Conservation (phyloP, 2,329 filamentous ascomycete species). For the Boeremia exigua region DNA sequence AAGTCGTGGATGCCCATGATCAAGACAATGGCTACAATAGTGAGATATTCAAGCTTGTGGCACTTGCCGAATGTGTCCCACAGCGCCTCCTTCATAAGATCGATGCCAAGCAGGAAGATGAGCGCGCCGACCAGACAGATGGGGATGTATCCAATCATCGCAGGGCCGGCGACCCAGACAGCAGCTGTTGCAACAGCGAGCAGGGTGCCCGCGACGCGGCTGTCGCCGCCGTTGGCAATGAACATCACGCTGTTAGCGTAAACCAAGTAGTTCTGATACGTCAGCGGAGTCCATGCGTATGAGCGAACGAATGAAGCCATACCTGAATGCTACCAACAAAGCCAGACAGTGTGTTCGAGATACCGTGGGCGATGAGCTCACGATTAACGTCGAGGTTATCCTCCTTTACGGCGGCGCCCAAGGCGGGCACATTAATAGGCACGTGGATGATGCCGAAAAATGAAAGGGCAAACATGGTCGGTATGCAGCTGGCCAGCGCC, state of each 20-base stretch:
- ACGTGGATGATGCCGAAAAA: constrained; percentile 98
- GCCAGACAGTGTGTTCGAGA: constrained; percentile 91
- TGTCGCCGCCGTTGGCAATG: constrained; percentile 89
- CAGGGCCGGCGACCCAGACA: constrained; percentile 84
- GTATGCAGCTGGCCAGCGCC: constrained; percentile 82
- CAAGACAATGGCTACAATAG: constrained; percentile 84
- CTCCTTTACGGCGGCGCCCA: constrained; percentile 88
- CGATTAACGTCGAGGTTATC: constrained; percentile 91
- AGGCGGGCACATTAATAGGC: constrained; percentile 94
- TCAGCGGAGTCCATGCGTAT: constrained; percentile 24
- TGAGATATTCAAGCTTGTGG: constrained; percentile 85
- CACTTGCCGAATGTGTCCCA: constrained; percentile 89
- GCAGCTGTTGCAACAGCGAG: constrained; percentile 80
- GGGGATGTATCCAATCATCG: constrained; percentile 90
- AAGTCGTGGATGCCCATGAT: constrained; percentile 98
- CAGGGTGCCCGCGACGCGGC: constrained; percentile 82
- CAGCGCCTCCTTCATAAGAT: constrained; percentile 86
- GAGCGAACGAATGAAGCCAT: background rate
- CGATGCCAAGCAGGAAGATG: constrained; percentile 94
- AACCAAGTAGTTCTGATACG: constrained; percentile 84
- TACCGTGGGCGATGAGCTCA: constrained; percentile 89
- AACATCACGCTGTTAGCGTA: constrained; percentile 98
- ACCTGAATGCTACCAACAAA: constrained; percentile 81
- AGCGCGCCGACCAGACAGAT: constrained; percentile 96
- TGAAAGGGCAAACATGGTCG: constrained; percentile 94